Evolutionary conservation across 805 yeast genomes (phyloP).

Genomic region (Wickerhamiella sergipiensis): DNA sequence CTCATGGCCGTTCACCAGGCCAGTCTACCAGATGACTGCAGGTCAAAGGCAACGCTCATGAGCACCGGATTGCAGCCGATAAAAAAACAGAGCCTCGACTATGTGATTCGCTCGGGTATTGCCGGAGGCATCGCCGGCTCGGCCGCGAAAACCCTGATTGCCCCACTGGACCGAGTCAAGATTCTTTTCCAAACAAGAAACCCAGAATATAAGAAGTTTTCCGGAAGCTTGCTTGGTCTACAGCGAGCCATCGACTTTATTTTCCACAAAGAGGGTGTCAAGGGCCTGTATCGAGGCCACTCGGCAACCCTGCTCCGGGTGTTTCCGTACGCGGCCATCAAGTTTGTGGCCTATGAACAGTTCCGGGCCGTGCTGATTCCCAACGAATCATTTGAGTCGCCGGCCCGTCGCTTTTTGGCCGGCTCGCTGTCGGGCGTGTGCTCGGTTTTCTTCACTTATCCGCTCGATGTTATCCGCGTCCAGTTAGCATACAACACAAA

Average conservation of each 20-base stretch:
- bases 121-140: constrained; percentile 96
- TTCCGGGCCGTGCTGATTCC: constrained; percentile 71
- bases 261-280: constrained; percentile 50
- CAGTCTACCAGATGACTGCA: neutral
- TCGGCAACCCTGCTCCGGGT: constrained; percentile 83
- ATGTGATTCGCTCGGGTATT: constrained; percentile 68
- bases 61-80: constrained; percentile 18
- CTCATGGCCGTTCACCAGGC: neutral
- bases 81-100: constrained; percentile 62
- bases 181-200: constrained; percentile 90
- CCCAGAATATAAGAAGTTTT: constrained; percentile 67
- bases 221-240: constrained; percentile 72
- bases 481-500: constrained; percentile 80
- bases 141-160: constrained; percentile 89
- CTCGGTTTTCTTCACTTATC: constrained; percentile 81
- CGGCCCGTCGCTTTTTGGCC: constrained; percentile 62
- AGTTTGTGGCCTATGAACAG: constrained; percentile 93
- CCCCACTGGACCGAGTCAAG: constrained; percentile 90
- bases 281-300: constrained; percentile 89
- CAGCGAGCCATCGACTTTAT: constrained; percentile 59
- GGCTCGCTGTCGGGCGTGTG: constrained; percentile 86
- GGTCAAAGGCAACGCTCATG: neutral
- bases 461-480: constrained; percentile 80
- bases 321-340: constrained; percentile 94
- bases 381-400: constrained; percentile 59